Percentiles rank a stretch among this genome's conserved stretches.
Evolutionary conservation across 1,139 yeast species (phyloP).

Genomic region (Debaryomyces robertsiae): DNA sequence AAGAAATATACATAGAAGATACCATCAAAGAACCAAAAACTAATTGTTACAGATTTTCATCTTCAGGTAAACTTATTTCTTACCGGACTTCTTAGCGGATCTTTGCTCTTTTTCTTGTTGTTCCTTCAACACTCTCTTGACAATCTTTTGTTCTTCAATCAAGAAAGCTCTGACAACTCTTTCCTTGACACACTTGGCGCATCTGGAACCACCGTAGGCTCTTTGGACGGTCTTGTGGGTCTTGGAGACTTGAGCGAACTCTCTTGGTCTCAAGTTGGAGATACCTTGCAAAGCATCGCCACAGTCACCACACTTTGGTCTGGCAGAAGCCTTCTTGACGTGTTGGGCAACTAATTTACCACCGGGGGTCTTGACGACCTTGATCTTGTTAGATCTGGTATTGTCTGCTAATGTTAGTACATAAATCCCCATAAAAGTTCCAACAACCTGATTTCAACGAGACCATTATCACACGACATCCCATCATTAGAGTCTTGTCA

Average conservation of each 20-base stretch:
- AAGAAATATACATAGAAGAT: conserved; percentile 24
- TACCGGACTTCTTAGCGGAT: conserved; percentile 38
- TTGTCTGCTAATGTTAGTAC: conserved; percentile 49
- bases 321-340: conserved; percentile 90
- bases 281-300: conserved; percentile 90
- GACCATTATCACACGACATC: no score
- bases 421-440: not conserved
- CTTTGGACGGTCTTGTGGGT: conserved; percentile 98
- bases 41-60: conserved; percentile 19
- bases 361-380: conserved; percentile 99
- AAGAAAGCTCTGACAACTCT: conserved; percentile 99
- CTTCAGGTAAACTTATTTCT: conserved; percentile 31
- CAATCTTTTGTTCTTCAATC: conserved; percentile 99
- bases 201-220: conserved; percentile 99
- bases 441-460: no score
- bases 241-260: conserved; percentile 92
- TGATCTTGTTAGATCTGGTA: conserved; percentile 99
- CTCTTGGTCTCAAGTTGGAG: conserved; percentile 96
- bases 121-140: conserved; percentile 97
- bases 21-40: conserved; percentile 20
- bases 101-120: conserved; percentile 83
- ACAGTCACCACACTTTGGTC: conserved; percentile 99
- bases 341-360: conserved; percentile 97
- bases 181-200: conserved; percentile 98
- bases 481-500: no score